phyloP scores from a whole-genome alignment of 768 basidiomycete genomes.

The Mycena alexandri region DNA sequence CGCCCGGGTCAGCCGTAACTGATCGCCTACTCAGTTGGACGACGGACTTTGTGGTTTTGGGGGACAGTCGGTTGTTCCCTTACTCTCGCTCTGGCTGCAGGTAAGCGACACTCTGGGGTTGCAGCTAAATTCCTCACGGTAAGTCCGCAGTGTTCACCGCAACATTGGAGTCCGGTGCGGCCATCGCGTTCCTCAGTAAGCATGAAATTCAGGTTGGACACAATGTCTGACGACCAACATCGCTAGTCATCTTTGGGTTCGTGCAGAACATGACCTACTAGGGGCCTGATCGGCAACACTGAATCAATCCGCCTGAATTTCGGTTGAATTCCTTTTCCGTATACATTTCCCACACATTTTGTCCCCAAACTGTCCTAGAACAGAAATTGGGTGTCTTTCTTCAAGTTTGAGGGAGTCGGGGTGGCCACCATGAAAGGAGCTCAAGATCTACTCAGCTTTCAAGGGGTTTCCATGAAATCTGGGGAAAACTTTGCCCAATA shows the following conservation, averaged over 20 bases:
- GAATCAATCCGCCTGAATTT: no score
- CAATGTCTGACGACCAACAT: neutral
- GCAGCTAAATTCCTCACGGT: neutral
- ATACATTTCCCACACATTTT: no score
- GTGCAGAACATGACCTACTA: constrained; percentile 19
- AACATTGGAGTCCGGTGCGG: constrained; percentile 54
- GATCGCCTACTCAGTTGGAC: constrained; percentile 47
- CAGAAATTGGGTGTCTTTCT: no score
- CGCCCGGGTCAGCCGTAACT: neutral
- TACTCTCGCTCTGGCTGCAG: constrained; percentile 56
- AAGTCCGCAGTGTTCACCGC: constrained; percentile 52
- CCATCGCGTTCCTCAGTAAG: constrained; percentile 60
- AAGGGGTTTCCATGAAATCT: no score
- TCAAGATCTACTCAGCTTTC: no score
- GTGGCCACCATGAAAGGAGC: no score
- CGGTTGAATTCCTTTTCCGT: no score
- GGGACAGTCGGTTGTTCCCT: constrained; percentile 54
- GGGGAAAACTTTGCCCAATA: no score
- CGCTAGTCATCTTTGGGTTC: constrained; percentile 23
- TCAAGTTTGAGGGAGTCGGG: no score
- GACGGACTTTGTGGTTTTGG: constrained; percentile 61
- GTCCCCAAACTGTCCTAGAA: no score
- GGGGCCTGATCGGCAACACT: no score
- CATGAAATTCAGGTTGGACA: neutral
- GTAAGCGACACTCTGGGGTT: constrained; percentile 29